These are phyloP conservation scores for Pleurozium schreberi DNA, from an alignment of 225 moss, liverwort and hornwort genomes.

Conservation along the genomic window DNA sequence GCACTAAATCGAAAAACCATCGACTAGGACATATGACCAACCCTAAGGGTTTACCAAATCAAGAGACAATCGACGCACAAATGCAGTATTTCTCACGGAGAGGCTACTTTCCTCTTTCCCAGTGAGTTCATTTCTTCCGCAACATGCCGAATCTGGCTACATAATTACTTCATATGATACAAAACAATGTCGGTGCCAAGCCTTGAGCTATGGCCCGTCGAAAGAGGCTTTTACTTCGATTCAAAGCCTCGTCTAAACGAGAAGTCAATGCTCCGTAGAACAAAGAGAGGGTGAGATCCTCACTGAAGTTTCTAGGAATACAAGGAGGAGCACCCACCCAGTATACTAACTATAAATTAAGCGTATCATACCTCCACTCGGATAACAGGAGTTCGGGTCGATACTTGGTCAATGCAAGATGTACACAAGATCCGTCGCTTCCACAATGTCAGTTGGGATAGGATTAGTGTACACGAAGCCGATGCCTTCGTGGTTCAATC, in stretches of 20 bases:
- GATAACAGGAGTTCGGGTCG: not conserved
- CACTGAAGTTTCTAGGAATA: not conserved
- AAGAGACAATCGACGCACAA: not conserved
- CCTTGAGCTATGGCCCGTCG: not conserved
- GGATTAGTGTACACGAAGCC: constrained; percentile 88
- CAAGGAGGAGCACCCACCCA: not conserved
- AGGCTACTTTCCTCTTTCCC: not conserved
- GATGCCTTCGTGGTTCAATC: constrained; percentile 33
- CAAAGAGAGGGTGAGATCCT: not conserved
- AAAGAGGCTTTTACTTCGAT: not conserved
- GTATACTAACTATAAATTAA: not conserved
- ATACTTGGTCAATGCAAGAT: constrained; percentile 35
- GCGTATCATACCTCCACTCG: not conserved
- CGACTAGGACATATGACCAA: not conserved
- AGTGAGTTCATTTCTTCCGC: not conserved
- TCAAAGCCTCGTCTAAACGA: not conserved
- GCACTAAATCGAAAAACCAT: not conserved
- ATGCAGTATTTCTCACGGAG: not conserved
- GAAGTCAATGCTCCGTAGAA: not conserved
- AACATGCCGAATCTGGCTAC: not conserved
- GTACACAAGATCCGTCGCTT: constrained; percentile 63
- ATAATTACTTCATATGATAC: not conserved
- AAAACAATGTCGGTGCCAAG: not conserved
- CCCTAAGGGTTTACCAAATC: not conserved
- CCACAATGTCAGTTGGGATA: constrained; percentile 39